These are phyloP conservation scores for Penicillium sp. DNA, from an alignment of 2,329 filamentous ascomycete genomes.

Conservation along the genomic window DNA sequence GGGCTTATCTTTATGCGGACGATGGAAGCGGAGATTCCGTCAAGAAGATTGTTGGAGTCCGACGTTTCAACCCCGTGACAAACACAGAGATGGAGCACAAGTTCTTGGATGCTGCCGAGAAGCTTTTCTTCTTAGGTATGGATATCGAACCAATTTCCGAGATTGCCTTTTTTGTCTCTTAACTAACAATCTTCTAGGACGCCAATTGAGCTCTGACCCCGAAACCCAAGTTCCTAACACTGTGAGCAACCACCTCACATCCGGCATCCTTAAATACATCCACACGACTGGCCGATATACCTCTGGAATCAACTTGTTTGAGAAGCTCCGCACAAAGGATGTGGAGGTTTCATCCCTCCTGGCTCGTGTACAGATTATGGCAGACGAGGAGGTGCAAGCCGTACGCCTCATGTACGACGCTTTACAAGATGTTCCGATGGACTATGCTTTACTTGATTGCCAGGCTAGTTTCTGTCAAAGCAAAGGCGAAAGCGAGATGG, in stretches of 20 bases:
- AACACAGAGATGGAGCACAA: conserved; percentile 98
- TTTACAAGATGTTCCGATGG: conserved; percentile 90
- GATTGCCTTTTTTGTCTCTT: too few species aligned
- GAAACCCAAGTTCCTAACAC: conserved; percentile 97
- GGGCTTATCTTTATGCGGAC: conserved; percentile 95
- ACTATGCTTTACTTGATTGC: conserved; percentile 92
- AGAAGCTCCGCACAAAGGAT: conserved; percentile 87
- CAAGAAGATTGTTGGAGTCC: conserved; percentile 94
- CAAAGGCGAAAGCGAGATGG: conserved; percentile 84
- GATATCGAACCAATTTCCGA: background rate
- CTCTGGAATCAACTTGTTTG: conserved; percentile 95
- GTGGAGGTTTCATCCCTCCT: conserved; percentile 91
- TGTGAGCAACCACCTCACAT: conserved; percentile 91
- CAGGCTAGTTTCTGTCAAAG: conserved; percentile 88
- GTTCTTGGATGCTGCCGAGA: conserved; percentile 90
- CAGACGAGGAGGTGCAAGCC: conserved; percentile 95
- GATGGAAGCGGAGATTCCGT: conserved; percentile 92
- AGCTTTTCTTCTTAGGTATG: conserved; percentile 85
- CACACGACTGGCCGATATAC: conserved; percentile 90
- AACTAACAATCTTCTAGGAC: conserved; percentile 56
- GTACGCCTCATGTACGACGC: conserved; percentile 84
- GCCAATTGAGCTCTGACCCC: conserved; percentile 93
- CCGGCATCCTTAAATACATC: conserved; percentile 92
- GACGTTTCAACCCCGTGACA: conserved; percentile 94
- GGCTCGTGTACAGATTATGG: conserved; percentile 87